Percentiles rank a stretch among this genome's conserved stretches.
phyloP scores from a whole-genome alignment of 768 basidiomycete genomes.

The Butyriboletus loyo region DNA sequence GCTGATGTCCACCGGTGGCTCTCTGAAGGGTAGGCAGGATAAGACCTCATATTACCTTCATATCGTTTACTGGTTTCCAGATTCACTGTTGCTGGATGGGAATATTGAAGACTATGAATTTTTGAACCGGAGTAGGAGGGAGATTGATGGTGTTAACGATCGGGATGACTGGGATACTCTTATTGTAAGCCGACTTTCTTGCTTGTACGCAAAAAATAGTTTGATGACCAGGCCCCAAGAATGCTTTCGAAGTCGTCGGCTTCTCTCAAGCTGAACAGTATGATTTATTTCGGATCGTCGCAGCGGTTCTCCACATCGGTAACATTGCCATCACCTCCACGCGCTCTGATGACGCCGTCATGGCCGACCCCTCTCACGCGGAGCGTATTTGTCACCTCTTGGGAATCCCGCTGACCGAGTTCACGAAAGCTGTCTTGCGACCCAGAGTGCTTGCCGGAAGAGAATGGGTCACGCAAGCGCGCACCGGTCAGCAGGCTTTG shows the following conservation, averaged over 20 bases:
- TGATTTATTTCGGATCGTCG: slow-evolving; percentile 91
- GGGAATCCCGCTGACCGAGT: slow-evolving; percentile 83
- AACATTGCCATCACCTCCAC: slow-evolving; percentile 83
- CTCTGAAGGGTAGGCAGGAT: slow-evolving; percentile 57
- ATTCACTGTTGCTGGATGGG: slow-evolving; percentile 69
- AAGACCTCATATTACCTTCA: not conserved
- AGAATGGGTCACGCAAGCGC: slow-evolving; percentile 94
- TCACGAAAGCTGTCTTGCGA: slow-evolving; percentile 82
- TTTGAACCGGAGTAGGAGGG: slow-evolving; percentile 81
- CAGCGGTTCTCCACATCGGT: slow-evolving; percentile 92
- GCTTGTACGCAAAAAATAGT: not conserved
- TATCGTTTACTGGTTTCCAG: slow-evolving; percentile 37
- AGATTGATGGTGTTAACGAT: slow-evolving; percentile 97
- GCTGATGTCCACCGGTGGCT: slow-evolving; percentile 71
- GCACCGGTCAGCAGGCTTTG: slow-evolving; percentile 86
- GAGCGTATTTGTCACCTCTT: slow-evolving; percentile 89
- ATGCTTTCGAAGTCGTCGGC: slow-evolving; percentile 85
- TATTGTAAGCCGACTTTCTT: slow-evolving; percentile 43
- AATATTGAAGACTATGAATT: slow-evolving; percentile 83
- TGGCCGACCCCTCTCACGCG: slow-evolving; percentile 81
- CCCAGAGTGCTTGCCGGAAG: slow-evolving; percentile 92
- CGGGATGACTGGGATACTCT: slow-evolving; percentile 81
- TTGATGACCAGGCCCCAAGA: slow-evolving; percentile 37
- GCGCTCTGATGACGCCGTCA: slow-evolving; percentile 73
- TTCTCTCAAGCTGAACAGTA: slow-evolving; percentile 82